Base-by-base conservation (phyloP, 805 yeast species). In the Metschnikowia amazonensis region DNA sequence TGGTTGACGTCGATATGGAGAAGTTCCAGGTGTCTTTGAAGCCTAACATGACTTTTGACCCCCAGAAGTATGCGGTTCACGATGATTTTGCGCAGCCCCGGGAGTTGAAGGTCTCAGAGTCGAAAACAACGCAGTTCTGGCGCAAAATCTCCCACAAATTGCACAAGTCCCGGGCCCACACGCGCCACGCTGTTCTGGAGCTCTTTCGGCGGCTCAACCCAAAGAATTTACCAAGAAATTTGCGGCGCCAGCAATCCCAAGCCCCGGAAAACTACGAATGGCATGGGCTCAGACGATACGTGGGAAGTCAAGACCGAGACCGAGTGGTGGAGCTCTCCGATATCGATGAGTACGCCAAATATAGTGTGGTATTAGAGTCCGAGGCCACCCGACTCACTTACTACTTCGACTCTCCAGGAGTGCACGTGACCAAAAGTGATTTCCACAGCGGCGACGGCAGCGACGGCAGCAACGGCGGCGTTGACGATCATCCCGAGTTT, bases 221-320 rank as follows among this genome's bases (percentile, higher is more conserved):
- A 4, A 20, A 29, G 7, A 18, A 25, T 17, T 10, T 30, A 14
- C 42, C 42, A 4, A 20, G 35, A 4, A 18, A 25, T 17, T 10
- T 30, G 20, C 41, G 30, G 31, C 32, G 27, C 6, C 4, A 21
- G 4, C 6, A 21, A 4, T 4, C 24, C 24, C 4, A 10, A 17
- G 32, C 24, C 33, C 41, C 41, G 8, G 36, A 45, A n/a, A 44
- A 44, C 36, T 21, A 34, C 9, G 69, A 69, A 46, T 92, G 98
- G 98, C 76, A 69, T 49, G 98, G 98, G 1, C 65, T 92, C 21
- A 69, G 79, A 11, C 74, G 94, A 30, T 92, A 90, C 60, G 59
- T 80, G n/a, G 70, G 66, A 2, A 72, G 72, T 20, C 42, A 42
- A 14, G 52, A 53, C 11, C 67, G 57, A 4, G 70, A 66, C 10